These are phyloP conservation scores for Andrographis paniculata DNA, from an alignment of 305 asterid species.

Conservation along the genomic window DNA sequence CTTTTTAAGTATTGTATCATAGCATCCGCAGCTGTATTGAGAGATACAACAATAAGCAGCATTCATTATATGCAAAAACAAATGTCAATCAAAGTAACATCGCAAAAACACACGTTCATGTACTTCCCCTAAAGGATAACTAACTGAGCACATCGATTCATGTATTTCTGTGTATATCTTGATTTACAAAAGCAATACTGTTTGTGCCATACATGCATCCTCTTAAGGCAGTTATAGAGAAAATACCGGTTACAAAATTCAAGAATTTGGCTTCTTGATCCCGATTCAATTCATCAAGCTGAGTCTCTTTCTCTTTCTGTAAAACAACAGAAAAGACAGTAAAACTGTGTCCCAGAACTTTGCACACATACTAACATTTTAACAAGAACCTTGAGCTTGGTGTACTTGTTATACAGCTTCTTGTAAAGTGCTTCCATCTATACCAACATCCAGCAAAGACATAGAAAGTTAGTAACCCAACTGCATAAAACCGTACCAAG, in stretches of 20 bases:
- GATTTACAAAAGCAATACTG: not conserved
- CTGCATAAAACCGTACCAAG: not conserved
- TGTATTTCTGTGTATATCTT: not conserved
- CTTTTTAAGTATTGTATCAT: conserved; percentile 49
- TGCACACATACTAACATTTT: not conserved
- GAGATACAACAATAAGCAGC: conserved; percentile 1
- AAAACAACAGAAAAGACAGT: conserved; percentile 3
- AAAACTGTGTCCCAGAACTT: not conserved
- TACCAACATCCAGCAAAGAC: not conserved
- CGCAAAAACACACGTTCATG: not conserved
- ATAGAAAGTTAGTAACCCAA: not conserved
- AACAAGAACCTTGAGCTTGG: conserved; percentile 44
- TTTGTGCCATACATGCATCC: not conserved
- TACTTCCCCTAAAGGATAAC: not conserved
- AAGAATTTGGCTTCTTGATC: conserved; percentile 68
- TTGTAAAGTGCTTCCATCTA: conserved; percentile 59
- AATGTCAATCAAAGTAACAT: not conserved
- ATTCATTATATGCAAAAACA: not conserved
- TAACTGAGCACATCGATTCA: not conserved
- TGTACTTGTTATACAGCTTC: conserved; percentile 55
- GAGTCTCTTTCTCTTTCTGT: conserved; percentile 55
- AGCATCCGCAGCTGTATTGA: conserved; percentile 66
- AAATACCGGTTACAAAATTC: conserved; percentile 45
- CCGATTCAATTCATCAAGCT: conserved; percentile 42
- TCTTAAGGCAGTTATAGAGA: not conserved